Evolutionary conservation across 148 eudicot species (phyloP), one percentile per base, ranked within the genome.

Genomic region (Mesembryanthemum crystallinum): DNA sequence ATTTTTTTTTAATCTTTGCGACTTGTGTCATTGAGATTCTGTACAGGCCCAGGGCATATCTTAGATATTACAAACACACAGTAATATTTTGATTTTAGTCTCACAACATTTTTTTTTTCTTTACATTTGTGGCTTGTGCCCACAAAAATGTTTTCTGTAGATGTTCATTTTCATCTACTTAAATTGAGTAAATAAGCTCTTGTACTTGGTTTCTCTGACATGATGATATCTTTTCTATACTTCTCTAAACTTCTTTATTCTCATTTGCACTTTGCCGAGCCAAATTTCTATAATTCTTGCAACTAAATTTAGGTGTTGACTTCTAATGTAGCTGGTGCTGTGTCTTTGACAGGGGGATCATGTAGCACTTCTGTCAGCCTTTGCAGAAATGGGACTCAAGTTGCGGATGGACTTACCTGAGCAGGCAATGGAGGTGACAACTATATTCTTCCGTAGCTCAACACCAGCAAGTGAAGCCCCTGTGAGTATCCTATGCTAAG

Each of bases 291-390:
- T 11, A 63, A 7, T 8, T 45, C 21, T 24, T 21, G 30, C 63
- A 43, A 51, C 69, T 0, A 64, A 21, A 62, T 45, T 64, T 27
- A 8, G n/a, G 24, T 64, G 20, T 68, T 37, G 76, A 55, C 69
- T 25, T 5, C 14, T 37, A 66, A 27, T 30, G 17, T 58, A 49
- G 39, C 67, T 81, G 37, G 29, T 78, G 71, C 67, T 76, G 30
- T 71, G 15, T 29, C 42, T 72, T 79, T 80, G 86, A 79, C 86
- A 95, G 99, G 99, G 99, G 42, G 99, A 95, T 81, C 91, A 92
- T 73, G 99, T 91, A 79, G 99, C 99, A 39, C 97, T 95, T 86
- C 80, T 95, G 82, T 92, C 99, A 80, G 96, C 99, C 55, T 89
- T 95, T 82, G 81, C 90, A 37, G 99, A 95, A 85, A 95, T 95